phyloP scores from a whole-genome alignment of 495 filamentous ascomycete species.

The Trichoderma parareesei region DNA sequence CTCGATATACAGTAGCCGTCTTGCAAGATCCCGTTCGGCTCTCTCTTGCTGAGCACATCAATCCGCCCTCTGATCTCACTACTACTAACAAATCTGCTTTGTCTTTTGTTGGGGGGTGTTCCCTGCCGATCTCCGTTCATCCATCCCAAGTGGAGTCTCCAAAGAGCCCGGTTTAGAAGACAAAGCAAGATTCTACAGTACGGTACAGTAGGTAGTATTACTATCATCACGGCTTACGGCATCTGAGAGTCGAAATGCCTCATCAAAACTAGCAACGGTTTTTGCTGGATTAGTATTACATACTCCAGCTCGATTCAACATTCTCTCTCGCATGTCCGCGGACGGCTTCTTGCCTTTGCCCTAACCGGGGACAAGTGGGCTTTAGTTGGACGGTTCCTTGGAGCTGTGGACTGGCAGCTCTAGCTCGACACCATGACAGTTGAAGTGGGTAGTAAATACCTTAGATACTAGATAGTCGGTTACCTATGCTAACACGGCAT shows the following conservation, averaged over 20 bases:
- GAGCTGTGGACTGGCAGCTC: neutral
- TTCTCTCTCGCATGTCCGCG: neutral
- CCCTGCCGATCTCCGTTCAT: conserved; percentile 10
- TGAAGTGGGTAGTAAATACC: too few relatives aligned
- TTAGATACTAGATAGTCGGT: neutral
- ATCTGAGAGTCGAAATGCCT: neutral
- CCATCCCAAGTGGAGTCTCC: neutral
- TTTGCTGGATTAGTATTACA: too few relatives aligned
- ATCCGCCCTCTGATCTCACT: too few relatives aligned
- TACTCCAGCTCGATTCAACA: too few relatives aligned
- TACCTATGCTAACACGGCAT: neutral
- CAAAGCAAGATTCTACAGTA: too few relatives aligned
- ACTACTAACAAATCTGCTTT: too few relatives aligned
- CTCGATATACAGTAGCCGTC: neutral
- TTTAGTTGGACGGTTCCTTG: neutral
- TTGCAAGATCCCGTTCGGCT: neutral
- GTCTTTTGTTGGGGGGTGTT: conserved; percentile 7
- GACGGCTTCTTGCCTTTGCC: neutral
- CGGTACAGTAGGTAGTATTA: too few relatives aligned
- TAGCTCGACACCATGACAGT: neutral
- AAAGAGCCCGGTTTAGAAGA: too few relatives aligned
- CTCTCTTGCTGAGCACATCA: neutral
- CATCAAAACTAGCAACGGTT: neutral
- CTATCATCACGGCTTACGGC: too few relatives aligned
- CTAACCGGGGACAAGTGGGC: neutral